Percentiles rank a stretch among this genome's conserved stretches.
phyloP scores from a whole-genome alignment of 2,329 filamentous ascomycete species.

The Talaromyces sp. region DNA sequence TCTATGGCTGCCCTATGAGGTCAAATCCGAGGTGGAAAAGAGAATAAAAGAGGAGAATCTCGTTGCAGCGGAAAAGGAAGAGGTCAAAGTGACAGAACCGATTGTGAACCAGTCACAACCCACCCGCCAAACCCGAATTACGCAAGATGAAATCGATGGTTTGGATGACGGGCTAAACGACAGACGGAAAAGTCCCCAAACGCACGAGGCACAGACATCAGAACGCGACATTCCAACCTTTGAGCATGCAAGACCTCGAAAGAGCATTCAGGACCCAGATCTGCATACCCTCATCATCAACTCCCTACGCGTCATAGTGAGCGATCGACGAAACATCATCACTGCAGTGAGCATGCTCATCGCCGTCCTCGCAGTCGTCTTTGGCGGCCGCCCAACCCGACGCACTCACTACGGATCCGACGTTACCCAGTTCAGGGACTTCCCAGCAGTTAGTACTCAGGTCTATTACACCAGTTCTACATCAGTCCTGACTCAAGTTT shows the following conservation, averaged over 20 bases:
- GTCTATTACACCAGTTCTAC: conserved; percentile 13
- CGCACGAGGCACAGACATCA: background rate
- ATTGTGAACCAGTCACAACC: background rate
- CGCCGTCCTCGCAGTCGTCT: conserved; percentile 26
- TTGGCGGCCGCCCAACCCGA: background rate
- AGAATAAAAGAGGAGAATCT: conserved; percentile 36
- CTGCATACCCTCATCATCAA: conserved; percentile 50
- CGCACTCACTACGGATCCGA: background rate
- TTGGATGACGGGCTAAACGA: conserved; percentile 11
- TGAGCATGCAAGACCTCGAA: background rate
- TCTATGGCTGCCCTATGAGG: conserved; percentile 56
- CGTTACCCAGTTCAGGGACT: conserved; percentile 2
- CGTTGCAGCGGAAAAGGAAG: conserved; percentile 18
- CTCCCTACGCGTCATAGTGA: conserved; percentile 48
- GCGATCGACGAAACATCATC: conserved; percentile 47
- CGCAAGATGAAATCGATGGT: conserved; percentile 14
- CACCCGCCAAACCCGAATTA: background rate
- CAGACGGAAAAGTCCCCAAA: conserved; percentile 14
- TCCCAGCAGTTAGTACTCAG: conserved; percentile 16
- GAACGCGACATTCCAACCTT: background rate
- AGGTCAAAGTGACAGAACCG: conserved; percentile 12
- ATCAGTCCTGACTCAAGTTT: conserved; percentile 13
- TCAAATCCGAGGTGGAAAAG: conserved; percentile 48
- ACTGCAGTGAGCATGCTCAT: conserved; percentile 45
- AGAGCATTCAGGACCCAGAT: conserved; percentile 40